Base-by-base conservation (phyloP, 1,284 basidiomycete species). In the Leccinum angustisporum region DNA sequence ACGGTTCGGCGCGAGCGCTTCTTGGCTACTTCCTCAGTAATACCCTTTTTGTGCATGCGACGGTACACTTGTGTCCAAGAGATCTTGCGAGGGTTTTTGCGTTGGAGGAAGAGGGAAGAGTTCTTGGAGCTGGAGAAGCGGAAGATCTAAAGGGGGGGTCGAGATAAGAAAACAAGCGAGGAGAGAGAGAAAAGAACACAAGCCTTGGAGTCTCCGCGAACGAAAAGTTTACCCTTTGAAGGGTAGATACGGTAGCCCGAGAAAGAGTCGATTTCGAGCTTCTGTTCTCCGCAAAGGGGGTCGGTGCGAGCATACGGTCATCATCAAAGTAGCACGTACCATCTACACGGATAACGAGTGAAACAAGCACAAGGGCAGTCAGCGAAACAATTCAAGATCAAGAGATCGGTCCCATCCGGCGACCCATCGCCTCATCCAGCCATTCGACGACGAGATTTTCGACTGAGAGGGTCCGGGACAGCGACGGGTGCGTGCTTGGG, bases 41-140 rank as follows among this genome's bases (percentile, higher is more conserved):
- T 88, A 79, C 96, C 97, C 91, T 99, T 99, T 90, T 97, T 98
- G 89, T 99, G 97, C 90, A 98, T 95, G 73, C 95, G 91, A 72
- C 97, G 92, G 89, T 94, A 99, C 64, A 95, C 90, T 75, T 88
- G 84, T 63, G 97, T 99, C 97, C 97, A 99, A 68, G 97, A 92
- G 80, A 99, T 95, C 90, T 99, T 98, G 78, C 97, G 94, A 61
- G 97, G 97, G 87, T 99, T 99, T 86, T 99, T 99, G 83, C 97
- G 94, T 81, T 99, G 97, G 66, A 95, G 84, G 91, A 99, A 99
- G 70, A 99, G 91, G 65, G 96, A 98, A 72, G 96, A 87, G 77
- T 87, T 91, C 88, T 97, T 97, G 68, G 92, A 91, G 75, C 79
- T 84, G 71, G 88, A 82, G 80, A 96, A 96, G 77, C 94, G 93